Conservation (phyloP, 228 moss, liverwort and hornwort species). For the Sphagnum magellanicum region DNA sequence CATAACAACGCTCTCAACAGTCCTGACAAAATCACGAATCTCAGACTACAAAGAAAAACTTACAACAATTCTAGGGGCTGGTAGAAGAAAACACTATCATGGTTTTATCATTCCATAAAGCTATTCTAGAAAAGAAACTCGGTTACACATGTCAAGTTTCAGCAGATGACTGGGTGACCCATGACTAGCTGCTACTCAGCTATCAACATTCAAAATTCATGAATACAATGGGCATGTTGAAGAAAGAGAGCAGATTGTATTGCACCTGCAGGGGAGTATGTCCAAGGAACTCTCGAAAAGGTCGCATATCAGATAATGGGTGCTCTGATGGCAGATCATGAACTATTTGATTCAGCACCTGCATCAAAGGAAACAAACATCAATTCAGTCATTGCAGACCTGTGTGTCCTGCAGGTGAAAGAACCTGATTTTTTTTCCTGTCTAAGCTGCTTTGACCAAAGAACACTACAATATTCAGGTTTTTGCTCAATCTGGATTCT, state of each 20-base stretch:
- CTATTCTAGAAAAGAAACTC: neutral
- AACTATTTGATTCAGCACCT: slow-evolving; percentile 98
- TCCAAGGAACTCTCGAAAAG: slow-evolving; percentile 89
- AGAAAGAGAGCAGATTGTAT: neutral
- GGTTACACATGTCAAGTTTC: neutral
- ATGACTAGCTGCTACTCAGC: too few relatives aligned
- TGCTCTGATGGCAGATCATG: slow-evolving; percentile 97
- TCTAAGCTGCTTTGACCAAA: neutral
- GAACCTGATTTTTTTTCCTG: neutral
- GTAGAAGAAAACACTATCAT: neutral
- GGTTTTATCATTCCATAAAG: neutral
- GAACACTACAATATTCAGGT: neutral
- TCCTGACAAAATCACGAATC: neutral
- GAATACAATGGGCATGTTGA: neutral
- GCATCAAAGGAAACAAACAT: slow-evolving; percentile 7
- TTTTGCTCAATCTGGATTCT: too few relatives aligned
- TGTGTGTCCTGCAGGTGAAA: too few relatives aligned
- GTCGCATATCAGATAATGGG: slow-evolving; percentile 91
- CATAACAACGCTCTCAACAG: neutral
- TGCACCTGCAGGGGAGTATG: slow-evolving; percentile 94
- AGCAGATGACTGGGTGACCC: neutral
- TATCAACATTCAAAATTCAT: neutral
- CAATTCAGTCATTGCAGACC: neutral
- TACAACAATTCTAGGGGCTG: neutral
- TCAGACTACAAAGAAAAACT: neutral